phyloP scores from a whole-genome alignment of 192 early-diverging fungal species.

The Rhizophagus prolifer region DNA sequence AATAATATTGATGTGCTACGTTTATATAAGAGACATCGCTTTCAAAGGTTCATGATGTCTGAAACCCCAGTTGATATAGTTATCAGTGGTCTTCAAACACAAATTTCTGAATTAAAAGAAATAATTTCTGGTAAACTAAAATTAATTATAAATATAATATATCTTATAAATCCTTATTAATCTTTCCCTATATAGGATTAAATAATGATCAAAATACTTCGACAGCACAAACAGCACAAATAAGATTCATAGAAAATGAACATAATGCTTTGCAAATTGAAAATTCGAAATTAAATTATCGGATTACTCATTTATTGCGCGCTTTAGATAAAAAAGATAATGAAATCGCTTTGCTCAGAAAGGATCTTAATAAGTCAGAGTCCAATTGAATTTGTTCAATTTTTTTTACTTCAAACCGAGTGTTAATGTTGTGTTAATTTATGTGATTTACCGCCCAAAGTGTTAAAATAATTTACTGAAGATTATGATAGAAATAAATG shows the following conservation, averaged over 20 bases:
- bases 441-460: too few relatives aligned
- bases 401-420: background rate
- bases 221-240: background rate
- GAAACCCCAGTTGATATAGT: background rate
- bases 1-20: too few relatives aligned
- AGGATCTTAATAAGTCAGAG: background rate
- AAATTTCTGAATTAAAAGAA: conserved; percentile 8
- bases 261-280: background rate
- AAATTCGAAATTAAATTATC: conserved; percentile 1
- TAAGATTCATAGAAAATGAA: background rate
- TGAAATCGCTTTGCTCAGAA: background rate
- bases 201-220: conserved; percentile 1
- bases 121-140: conserved; percentile 14
- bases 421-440: too few relatives aligned
- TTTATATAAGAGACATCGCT: too few relatives aligned
- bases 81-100: conserved; percentile 2
- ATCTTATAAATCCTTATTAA: background rate
- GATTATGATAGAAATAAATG: too few relatives aligned
- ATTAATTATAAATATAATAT: background rate
- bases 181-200: background rate
- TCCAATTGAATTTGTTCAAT: background rate
- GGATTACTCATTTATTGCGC: background rate
- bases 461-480: too few relatives aligned
- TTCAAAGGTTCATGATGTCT: background rate
- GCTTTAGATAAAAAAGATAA: conserved; percentile 11